These are phyloP conservation scores for Spergularia azorica DNA, from an alignment of 179 eudicot genomes.

Conservation along the genomic window DNA sequence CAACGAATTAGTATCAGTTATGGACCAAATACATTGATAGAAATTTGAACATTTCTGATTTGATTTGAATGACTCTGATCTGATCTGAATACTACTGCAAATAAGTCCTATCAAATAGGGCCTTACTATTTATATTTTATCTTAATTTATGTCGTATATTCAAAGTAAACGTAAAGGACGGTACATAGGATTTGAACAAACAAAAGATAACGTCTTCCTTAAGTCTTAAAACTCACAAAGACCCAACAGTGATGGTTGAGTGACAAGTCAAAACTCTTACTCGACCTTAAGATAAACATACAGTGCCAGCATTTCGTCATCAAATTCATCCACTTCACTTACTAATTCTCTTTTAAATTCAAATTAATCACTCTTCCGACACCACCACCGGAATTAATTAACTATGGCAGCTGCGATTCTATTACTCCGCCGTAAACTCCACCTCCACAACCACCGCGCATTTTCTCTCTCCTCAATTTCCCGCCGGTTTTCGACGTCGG, in stretches of 20 bases:
- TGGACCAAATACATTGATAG: no score
- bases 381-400: not conserved
- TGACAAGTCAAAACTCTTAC: not conserved
- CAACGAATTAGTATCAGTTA: no score
- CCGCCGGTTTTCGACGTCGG: conserved; percentile 35
- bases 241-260: not conserved
- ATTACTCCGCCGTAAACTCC: conserved; percentile 35
- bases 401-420: conserved; percentile 27
- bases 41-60: no score
- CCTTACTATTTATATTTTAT: no score
- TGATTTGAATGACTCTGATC: no score
- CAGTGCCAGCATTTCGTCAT: not conserved
- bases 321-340: not conserved
- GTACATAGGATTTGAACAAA: no score
- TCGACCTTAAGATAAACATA: not conserved
- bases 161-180: no score
- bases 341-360: not conserved
- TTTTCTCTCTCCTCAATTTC: conserved; percentile 19
- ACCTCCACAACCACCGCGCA: conserved; percentile 21
- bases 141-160: no score
- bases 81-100: no score
- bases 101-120: no score
- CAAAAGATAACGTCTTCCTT: no score
- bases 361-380: not conserved
- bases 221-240: no score